Base-by-base conservation (phyloP, 2,329 filamentous ascomycete species). In the Trichoderma koningiopsis region DNA sequence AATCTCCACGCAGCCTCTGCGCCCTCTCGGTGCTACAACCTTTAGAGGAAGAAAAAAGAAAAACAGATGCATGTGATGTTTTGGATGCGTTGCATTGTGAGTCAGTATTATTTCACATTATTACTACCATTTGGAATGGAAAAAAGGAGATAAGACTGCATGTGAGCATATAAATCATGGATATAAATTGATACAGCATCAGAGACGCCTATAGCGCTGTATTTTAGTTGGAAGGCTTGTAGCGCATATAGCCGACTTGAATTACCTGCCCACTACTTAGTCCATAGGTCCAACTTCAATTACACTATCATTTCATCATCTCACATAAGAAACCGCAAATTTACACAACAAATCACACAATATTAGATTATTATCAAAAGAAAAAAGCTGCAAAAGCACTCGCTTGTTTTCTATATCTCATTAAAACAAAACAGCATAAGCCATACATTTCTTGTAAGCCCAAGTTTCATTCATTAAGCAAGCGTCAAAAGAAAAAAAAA, bases 341-440 rank as follows among this genome's bases (percentile, higher is more conserved):
- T n/a, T 19, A 35, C 24, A 62, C 19, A 22, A 19, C 4, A 43
- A 49, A 11, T 27, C n/a, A 14, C n/a, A 24, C 27, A 64, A n/a
- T n/a, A 56, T 55, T 27, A 37, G 31, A 13, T 60, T 35, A 47
- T 60, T 22, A 37, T 5, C 33, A 40, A 22, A 47, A 35, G 11
- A 57, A 35, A 55, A 22, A 47, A 49, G 13, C n/a, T n/a, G 47
- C 47, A 29, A 52, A 49, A 60, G 35, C 61, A 64, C 49, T 43
- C 49, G 61, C 61, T 55, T 64, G 33, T 64, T 64, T 52, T 64
- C 61, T 64, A 64, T 64, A 43, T 16, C 37, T 55, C 31, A 43
- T 64, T 24, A 52, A 43, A 19, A 24, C 27, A 27, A 22, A 24
- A 16, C 35, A 67, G 24, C 43, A 60, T 11, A 13, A 35, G 8